Base-by-base conservation (phyloP, 768 basidiomycete species). In the Serendipita vermifera region DNA sequence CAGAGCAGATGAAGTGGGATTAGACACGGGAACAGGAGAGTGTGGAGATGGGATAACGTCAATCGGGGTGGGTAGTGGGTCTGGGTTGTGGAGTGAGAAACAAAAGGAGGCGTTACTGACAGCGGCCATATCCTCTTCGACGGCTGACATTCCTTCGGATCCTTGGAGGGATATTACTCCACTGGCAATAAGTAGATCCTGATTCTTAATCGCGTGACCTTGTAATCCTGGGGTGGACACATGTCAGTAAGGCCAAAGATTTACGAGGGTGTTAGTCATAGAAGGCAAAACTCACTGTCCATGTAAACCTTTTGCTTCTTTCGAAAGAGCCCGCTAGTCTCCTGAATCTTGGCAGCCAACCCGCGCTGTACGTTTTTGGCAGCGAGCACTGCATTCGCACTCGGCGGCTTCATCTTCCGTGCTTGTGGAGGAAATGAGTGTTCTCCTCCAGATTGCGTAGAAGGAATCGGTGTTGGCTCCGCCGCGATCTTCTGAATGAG, bases 221-320 rank as follows among this genome's bases (percentile, higher is more conserved):
- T 94, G 90, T 38, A 98, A 75, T 68, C 86, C 94, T 96, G 67
- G 43, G 58, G 51, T 48, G 48, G 9, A 13, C 6, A 22, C 13
- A 43, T 17, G 55, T 56, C 14, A 56, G 29, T 27, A 33, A 31
- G n/a, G n/a, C n/a, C n/a, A n/a, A n/a, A n/a, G n/a, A n/a, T n/a
- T n/a, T 27, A 26, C 53, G 39, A 57, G 54, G 26, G 41, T 57
- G 17, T 54, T 57, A 9, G 54, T 54, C 3, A 13, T 48, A 55
- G 61, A 56, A 38, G 54, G 33, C 54, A 51, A 55, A 26, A 77
- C 93, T 70, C 67, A 94, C 96, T 93, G 71, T 96, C 87, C 87
- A 99, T 87, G 69, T 97, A 98, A 31, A 94, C 87, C 58, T 90
- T 83, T 70, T 99, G 96, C 73, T 94, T 98, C 76, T 96, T 97